These are phyloP conservation scores for Quercus alba DNA, from an alignment of 306 rosid species.

Conservation along the genomic window DNA sequence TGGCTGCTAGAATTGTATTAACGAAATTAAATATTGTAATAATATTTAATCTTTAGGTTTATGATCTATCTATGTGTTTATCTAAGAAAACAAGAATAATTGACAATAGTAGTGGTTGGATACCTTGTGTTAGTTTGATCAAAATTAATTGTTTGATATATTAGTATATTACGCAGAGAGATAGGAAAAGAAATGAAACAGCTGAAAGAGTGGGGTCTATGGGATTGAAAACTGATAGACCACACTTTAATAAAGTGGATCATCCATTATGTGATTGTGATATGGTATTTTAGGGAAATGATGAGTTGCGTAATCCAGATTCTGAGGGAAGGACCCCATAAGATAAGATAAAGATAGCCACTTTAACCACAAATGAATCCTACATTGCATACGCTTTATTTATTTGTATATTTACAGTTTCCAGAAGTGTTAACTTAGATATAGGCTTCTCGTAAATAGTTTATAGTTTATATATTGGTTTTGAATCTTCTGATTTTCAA, in stretches of 20 bases:
- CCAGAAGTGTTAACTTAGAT: no score
- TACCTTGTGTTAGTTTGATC: neutral
- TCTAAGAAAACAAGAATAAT: neutral
- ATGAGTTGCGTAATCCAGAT: conserved; percentile 20
- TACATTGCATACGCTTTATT: no score
- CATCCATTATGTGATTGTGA: conserved; percentile 11
- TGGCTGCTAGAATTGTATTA: no score
- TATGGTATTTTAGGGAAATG: conserved; percentile 12
- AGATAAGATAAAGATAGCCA: no score
- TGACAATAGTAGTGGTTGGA: neutral
- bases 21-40: no score
- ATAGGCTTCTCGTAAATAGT: no score
- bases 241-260: conserved; percentile 34
- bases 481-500: no score
- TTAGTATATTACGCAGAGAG: neutral
- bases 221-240: conserved; percentile 16
- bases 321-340: conserved; percentile 13
- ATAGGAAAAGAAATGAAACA: neutral
- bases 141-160: neutral
- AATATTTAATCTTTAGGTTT: no score
- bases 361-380: no score
- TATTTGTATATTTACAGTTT: no score
- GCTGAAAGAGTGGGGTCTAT: conserved; percentile 29
- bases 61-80: no score
- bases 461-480: no score